Percentiles rank a stretch among this genome's conserved stretches.
phyloP scores from a whole-genome alignment of 2,329 filamentous ascomycete genomes.

The Sclerotinia trifoliorum region DNA sequence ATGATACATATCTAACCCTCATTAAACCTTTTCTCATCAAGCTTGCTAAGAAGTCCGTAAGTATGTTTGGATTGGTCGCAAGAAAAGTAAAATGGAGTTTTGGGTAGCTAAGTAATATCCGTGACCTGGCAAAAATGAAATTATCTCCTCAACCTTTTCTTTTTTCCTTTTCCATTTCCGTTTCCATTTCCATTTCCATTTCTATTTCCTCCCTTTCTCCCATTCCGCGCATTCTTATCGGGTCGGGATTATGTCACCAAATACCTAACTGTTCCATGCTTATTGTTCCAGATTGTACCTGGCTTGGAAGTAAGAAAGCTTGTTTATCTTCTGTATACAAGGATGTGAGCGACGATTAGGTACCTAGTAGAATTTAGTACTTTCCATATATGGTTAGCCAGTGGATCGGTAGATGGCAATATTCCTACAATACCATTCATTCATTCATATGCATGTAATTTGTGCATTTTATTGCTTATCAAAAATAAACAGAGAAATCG shows the following conservation, averaged over 20 bases:
- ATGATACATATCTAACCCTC: not conserved
- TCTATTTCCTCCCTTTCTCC: not conserved
- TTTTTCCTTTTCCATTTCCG: too few relatives aligned
- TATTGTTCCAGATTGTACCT: not conserved
- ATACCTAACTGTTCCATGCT: not conserved
- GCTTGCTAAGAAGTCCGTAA: not conserved
- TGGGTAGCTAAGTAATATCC: not conserved
- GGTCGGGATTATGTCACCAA: not conserved
- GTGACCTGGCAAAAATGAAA: conserved; percentile 4
- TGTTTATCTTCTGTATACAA: not conserved
- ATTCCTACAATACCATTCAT: too few relatives aligned
- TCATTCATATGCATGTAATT: too few relatives aligned
- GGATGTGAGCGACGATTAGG: not conserved
- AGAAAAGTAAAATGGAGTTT: not conserved
- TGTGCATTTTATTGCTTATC: too few relatives aligned
- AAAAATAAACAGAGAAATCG: too few relatives aligned
- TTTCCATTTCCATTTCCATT: not conserved
- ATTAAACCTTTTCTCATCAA: not conserved
- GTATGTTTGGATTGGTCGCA: not conserved
- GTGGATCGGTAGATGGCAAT: too few relatives aligned
- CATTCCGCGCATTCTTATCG: not conserved
- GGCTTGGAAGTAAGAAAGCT: not conserved
- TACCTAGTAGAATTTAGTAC: too few relatives aligned
- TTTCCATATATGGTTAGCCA: too few relatives aligned
- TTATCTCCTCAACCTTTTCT: not conserved